Percentiles rank a stretch among this genome's conserved stretches.
These are phyloP conservation scores for Pythium dissimile DNA, from an alignment of 352 stramenopile genomes.

Conservation along the genomic window DNA sequence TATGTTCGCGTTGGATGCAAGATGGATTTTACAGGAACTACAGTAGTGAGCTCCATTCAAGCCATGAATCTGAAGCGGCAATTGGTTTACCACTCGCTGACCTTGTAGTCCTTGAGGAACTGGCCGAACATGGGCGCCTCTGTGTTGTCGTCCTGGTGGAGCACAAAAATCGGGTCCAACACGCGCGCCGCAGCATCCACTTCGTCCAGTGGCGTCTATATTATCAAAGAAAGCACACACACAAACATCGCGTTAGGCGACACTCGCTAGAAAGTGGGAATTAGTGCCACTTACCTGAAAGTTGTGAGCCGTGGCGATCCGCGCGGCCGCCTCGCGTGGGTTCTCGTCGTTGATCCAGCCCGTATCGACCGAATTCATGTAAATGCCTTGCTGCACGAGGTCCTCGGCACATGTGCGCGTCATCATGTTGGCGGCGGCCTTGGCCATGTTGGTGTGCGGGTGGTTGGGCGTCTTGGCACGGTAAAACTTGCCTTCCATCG, in stretches of 20 bases:
- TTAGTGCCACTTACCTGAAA: conserved; percentile 66
- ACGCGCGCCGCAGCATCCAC: conserved; percentile 92
- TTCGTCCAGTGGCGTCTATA: conserved; percentile 93
- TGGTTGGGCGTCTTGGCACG: conserved; percentile 95
- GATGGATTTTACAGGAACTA: neutral
- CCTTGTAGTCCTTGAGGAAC: conserved; percentile 75
- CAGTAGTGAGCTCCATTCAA: too few relatives aligned
- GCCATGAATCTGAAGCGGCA: too few relatives aligned
- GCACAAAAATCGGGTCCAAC: conserved; percentile 91
- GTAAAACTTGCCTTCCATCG: conserved; percentile 99
- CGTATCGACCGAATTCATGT: conserved; percentile 97
- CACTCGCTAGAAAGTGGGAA: too few relatives aligned
- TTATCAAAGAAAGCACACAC: neutral
- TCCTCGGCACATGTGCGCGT: conserved; percentile 94
- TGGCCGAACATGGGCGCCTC: conserved; percentile 47
- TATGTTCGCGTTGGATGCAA: too few relatives aligned
- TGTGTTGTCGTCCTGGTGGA: conserved; percentile 44
- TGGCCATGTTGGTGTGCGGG: conserved; percentile 98
- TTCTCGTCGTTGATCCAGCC: conserved; percentile 99
- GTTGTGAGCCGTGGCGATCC: conserved; percentile 89
- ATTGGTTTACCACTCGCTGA: conserved; percentile 60
- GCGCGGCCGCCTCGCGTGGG: conserved; percentile 70
- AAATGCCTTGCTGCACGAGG: conserved; percentile 90
- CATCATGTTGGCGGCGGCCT: conserved; percentile 98
- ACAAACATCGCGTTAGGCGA: too few relatives aligned